These are phyloP conservation scores for Saitozyma podzolica DNA, from an alignment of 768 basidiomycete genomes.

Conservation along the genomic window DNA sequence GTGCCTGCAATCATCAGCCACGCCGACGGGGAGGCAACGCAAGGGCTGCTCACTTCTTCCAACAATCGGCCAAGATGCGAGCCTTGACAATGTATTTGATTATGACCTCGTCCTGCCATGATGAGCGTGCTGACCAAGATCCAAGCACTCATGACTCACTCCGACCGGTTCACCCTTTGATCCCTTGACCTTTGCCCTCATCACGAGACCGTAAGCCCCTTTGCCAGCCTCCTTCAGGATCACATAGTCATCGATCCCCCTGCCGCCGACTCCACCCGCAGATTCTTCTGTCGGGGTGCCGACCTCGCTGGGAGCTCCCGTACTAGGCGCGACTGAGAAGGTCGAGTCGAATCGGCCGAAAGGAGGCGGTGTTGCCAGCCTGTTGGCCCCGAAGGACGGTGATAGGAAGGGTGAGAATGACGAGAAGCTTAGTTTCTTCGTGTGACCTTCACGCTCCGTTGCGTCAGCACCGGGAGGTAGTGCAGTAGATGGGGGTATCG, in stretches of 20 bases:
- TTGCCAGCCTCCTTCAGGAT: constrained; percentile 86
- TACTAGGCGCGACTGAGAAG: constrained; percentile 48
- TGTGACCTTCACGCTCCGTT: constrained; percentile 5
- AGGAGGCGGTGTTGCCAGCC: constrained; percentile 11
- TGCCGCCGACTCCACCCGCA: constrained; percentile 58
- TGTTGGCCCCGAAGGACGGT: constrained; percentile 15
- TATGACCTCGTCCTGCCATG: constrained; percentile 69
- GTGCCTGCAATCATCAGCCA: constrained; percentile 58
- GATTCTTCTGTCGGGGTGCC: constrained; percentile 46
- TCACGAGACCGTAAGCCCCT: constrained; percentile 93
- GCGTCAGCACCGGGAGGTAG: constrained; percentile 33
- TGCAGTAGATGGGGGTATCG: constrained; percentile 40
- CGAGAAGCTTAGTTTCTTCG: constrained; percentile 27
- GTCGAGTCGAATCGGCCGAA: constrained; percentile 44
- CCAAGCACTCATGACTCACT: constrained; percentile 58
- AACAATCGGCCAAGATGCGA: constrained; percentile 96
- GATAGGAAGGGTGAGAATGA: constrained; percentile 49
- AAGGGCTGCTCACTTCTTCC: constrained; percentile 66
- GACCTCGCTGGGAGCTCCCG: constrained; percentile 47
- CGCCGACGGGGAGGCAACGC: not conserved
- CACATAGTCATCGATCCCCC: constrained; percentile 79
- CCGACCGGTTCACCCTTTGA: constrained; percentile 72
- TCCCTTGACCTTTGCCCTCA: constrained; percentile 76
- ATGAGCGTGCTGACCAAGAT: constrained; percentile 23
- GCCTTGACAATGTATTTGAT: constrained; percentile 99